phyloP scores from a whole-genome alignment of 768 basidiomycete species.

The Hericium alpestre region DNA sequence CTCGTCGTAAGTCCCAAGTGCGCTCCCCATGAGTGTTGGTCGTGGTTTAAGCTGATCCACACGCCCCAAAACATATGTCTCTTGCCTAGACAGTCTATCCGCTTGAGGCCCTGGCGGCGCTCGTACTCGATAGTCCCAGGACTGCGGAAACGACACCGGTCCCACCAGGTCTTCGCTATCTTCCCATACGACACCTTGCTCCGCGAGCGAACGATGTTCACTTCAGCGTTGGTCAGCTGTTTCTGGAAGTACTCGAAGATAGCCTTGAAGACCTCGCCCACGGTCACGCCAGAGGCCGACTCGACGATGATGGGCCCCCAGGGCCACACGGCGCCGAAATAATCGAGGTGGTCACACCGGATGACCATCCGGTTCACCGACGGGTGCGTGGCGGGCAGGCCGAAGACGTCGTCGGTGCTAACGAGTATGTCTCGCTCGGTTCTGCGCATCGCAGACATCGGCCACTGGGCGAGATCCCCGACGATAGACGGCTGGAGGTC shows the following conservation, averaged over 20 bases:
- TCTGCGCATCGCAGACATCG: too few species aligned
- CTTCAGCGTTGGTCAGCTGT: constrained; percentile 2
- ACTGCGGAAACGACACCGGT: constrained; percentile 1
- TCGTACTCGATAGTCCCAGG: constrained; percentile 8
- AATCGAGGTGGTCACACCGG: constrained; percentile 1
- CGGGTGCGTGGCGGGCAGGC: background rate
- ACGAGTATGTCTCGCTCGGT: too few species aligned
- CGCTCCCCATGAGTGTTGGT: background rate
- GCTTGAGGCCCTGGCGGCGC: constrained; percentile 8
- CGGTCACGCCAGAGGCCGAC: constrained; percentile 1
- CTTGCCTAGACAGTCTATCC: constrained; percentile 8
- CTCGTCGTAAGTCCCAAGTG: constrained; percentile 5
- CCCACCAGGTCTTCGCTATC: constrained; percentile 2
- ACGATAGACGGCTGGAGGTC: too few species aligned
- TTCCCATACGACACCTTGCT: background rate
- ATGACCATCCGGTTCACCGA: constrained; percentile 2
- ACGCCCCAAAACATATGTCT: constrained; percentile 7
- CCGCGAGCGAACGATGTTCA: background rate
- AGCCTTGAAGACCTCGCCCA: constrained; percentile 10
- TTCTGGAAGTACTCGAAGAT: constrained; percentile 11
- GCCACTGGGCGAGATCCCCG: too few species aligned
- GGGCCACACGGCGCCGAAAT: background rate
- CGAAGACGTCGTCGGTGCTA: background rate
- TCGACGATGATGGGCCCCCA: constrained; percentile 7
- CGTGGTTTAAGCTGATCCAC: constrained; percentile 2